These are phyloP conservation scores for Diaporthe ampelina DNA, from an alignment of 2,329 filamentous ascomycete species.

Conservation along the genomic window DNA sequence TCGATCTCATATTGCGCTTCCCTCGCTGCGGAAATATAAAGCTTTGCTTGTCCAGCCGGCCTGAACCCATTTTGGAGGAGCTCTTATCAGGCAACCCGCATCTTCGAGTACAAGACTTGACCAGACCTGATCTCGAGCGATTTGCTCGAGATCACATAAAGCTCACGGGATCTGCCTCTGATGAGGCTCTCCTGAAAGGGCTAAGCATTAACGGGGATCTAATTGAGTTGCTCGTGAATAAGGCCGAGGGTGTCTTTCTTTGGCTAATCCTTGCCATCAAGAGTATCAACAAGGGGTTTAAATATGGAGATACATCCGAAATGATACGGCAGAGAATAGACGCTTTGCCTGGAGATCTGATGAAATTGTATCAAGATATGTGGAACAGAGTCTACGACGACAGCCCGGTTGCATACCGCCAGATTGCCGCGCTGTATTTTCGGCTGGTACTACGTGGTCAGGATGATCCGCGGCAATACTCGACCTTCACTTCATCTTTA, in stretches of 20 bases:
- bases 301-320: background rate
- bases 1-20: background rate
- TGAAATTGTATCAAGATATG: constrained; percentile 25
- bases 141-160: background rate
- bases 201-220: no score
- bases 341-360: background rate
- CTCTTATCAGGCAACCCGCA: background rate
- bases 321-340: constrained; percentile 8
- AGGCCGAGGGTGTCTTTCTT: constrained; percentile 23
- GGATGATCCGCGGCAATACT: no score
- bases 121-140: background rate
- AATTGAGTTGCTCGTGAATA: background rate
- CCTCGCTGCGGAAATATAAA: background rate
- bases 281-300: background rate
- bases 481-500: background rate
- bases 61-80: background rate
- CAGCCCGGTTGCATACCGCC: background rate
- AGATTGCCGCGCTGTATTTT: constrained; percentile 21
- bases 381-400: constrained; percentile 4
- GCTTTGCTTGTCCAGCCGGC: constrained; percentile 22
- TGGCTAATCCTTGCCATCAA: constrained; percentile 29
- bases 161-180: background rate
- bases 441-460: background rate
- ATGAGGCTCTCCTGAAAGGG: no score
- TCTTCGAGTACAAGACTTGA: constrained; percentile 26